Percentiles rank a stretch among this genome's conserved stretches.
Conservation (phyloP, 2,329 filamentous ascomycete genomes). For the Tolypocladium cylindrosporum region DNA sequence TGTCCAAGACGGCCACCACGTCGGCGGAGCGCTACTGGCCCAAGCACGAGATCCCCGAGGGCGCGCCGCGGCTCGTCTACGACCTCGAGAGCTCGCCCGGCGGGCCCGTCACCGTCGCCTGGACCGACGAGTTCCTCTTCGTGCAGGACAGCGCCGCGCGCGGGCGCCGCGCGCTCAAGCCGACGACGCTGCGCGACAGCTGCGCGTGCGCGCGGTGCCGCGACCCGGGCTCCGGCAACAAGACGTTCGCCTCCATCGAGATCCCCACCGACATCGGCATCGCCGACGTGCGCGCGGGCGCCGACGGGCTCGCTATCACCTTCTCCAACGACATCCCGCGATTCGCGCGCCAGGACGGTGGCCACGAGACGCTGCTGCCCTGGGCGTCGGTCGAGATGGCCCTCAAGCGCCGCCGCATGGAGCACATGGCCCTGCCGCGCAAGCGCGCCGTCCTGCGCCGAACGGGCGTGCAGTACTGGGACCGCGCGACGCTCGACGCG, state of each 20-base stretch:
- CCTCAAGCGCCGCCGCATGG: constrained; percentile 12
- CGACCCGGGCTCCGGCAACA: constrained; percentile 49
- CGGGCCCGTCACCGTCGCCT: constrained; percentile 13
- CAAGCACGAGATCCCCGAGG: constrained; percentile 6
- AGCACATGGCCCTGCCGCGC: constrained; percentile 12
- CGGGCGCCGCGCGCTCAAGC: constrained; percentile 14
- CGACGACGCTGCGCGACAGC: constrained; percentile 37
- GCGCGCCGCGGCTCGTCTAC: constrained; percentile 6
- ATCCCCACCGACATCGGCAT: constrained; percentile 25
- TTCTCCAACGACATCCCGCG: constrained; percentile 43
- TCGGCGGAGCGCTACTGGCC: constrained; percentile 6
- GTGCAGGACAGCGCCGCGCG: constrained; percentile 14
- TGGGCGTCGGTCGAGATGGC: constrained; percentile 26
- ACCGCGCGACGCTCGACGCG: constrained; percentile 21
- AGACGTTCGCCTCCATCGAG: constrained; percentile 36
- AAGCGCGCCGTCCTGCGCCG: constrained; percentile 17
- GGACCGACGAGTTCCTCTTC: constrained; percentile 15
- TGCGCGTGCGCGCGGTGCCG: constrained; percentile 44
- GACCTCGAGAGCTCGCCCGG: not conserved
- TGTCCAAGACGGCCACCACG: not conserved
- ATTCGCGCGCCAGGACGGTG: constrained; percentile 11
- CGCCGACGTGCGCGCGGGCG: constrained; percentile 14
- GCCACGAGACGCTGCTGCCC: constrained; percentile 22
- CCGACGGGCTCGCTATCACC: constrained; percentile 40
- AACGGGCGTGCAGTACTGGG: constrained; percentile 30